Evolutionary conservation across 441 rosid genomes (phyloP), one percentile per base, ranked within the genome.

Genomic region (Sinapis alba): DNA sequence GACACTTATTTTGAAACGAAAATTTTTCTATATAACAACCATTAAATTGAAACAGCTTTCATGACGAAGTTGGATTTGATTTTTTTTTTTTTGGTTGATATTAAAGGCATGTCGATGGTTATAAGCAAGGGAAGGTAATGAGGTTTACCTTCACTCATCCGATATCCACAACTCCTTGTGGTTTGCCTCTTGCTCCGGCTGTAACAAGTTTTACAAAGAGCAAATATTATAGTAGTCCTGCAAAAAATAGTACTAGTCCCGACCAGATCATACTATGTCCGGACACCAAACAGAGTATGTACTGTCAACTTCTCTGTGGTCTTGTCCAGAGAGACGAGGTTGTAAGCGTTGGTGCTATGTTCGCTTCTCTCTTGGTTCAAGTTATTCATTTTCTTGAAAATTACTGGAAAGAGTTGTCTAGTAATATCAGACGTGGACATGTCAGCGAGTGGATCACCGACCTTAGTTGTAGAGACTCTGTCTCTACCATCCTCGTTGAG

Each of bases 91-190:
- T 41, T 41, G 3, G 1, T 51, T 19, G 4, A 19, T 8, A 51
- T 18, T 19, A 19, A 51, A 51, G 57, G 57, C 11, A 9, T 51
- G 10, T 51, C 57, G 57, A 51, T 9, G 57, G 57, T 51, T 9
- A 1, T 19, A 51, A 51, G 24, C 57, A 51, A 51, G 57, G 57
- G 9, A 51, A 51, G 57, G 26, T 19, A 6, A 51, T 51, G 5
- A 51, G 13, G 6, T 51, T 19, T 4, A 19, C 2, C 13, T 53
- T 53, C 26, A 9, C 2, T 20, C 26, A 9, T 1, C 26, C 58
- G 13, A 53, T 53, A 3, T 53, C 58, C 58, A 53, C 13, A 53
- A 53, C 58, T 53, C 58, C 58, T 53, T 53, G 58, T 53, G 58
- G 58, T 19, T 53, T 53, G 26, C 58, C 58, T 51, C 57, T 53